Base-by-base conservation (phyloP, 164 flowering plant species). In the Berberis thunbergii region DNA sequence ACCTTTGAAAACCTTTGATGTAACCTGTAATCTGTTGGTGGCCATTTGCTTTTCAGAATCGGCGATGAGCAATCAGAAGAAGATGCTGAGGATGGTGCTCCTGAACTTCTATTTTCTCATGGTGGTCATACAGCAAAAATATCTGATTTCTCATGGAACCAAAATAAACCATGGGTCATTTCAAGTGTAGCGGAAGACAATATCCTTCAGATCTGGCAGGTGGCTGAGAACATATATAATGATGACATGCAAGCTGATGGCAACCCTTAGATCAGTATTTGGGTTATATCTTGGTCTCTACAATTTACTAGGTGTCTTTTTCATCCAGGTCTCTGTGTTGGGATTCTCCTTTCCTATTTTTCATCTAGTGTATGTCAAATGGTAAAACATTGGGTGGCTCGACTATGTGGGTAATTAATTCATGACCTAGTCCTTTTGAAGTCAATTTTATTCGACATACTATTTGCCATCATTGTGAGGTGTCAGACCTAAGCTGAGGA, bases 61-160 rank as follows among this genome's bases (percentile, higher is more conserved):
- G 98, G 98, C n/a, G 96, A 88, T 57, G 97, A 94, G 78, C 97
- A 91, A 70, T 43, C 71, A 62, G 88, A 87, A 73, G 89, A 85
- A 67, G 98, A 94, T 71, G 91, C 89, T 2, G 91, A 84, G 48
- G 98, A 91, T 75, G 98, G 98, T 1, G 96, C 99, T 13, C 86
- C 97, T 2, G 97, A 94, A 79, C 91, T 94, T 64, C 81, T 91
- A 6, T 91, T 91, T 67, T 83, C 88, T 66, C 97, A 94, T 69
- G 99, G 96, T 6, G 97, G 97, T 56, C 99, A 94, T 76, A 94
- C 83, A 65, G 88, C 82, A 26, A 87, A 84, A 72, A 82, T 94
- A 76, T 89, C 96, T 9, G 97, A 94, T 57, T 94, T 94, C 75
- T 84, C 95, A 7, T 94, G 97, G 97, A 91, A 89, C 82, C 75